A percentile compares a stretch with the other conserved stretches of the same genome.
These are phyloP conservation scores for Hirsutella thompsonii DNA, from an alignment of 2,329 filamentous ascomycete species.

Conservation along the genomic window DNA sequence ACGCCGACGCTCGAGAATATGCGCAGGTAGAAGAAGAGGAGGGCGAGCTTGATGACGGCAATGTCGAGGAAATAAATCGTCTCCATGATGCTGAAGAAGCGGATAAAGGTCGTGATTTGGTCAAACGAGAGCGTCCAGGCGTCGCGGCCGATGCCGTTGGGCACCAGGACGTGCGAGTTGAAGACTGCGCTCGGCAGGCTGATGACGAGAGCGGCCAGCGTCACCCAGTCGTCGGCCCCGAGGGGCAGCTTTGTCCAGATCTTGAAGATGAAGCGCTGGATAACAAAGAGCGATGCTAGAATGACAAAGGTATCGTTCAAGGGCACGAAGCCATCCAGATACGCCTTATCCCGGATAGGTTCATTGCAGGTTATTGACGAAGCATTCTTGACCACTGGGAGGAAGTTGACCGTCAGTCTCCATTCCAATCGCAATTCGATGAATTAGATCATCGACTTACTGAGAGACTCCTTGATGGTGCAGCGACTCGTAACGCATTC, in stretches of 20 bases:
- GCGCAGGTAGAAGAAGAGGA: constrained; percentile 41
- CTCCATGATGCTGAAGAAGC: constrained; percentile 29
- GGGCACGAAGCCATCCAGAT: constrained; percentile 17
- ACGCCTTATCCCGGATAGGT: constrained; percentile 17
- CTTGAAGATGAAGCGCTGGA: constrained; percentile 25
- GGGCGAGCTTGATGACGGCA: constrained; percentile 33
- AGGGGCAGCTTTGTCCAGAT: constrained; percentile 20
- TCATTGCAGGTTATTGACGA: constrained; percentile 8
- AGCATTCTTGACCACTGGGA: constrained; percentile 13
- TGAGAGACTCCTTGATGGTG: background rate
- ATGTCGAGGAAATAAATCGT: constrained; percentile 32
- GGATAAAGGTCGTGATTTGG: constrained; percentile 28
- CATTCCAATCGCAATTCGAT: background rate
- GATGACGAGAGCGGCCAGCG: constrained; percentile 13
- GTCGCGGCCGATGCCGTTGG: constrained; percentile 34
- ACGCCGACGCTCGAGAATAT: constrained; percentile 33
- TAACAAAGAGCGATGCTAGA: constrained; percentile 25
- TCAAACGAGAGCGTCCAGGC: constrained; percentile 32
- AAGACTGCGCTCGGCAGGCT: constrained; percentile 18
- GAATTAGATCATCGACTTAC: background rate
- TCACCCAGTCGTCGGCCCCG: constrained; percentile 25
- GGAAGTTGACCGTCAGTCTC: background rate
- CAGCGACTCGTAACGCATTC: background rate
- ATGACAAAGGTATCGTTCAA: constrained; percentile 19
- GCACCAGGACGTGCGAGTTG: constrained; percentile 15